These are phyloP conservation scores for Trametes villosa DNA, from an alignment of 768 basidiomycete species.

Conservation along the genomic window DNA sequence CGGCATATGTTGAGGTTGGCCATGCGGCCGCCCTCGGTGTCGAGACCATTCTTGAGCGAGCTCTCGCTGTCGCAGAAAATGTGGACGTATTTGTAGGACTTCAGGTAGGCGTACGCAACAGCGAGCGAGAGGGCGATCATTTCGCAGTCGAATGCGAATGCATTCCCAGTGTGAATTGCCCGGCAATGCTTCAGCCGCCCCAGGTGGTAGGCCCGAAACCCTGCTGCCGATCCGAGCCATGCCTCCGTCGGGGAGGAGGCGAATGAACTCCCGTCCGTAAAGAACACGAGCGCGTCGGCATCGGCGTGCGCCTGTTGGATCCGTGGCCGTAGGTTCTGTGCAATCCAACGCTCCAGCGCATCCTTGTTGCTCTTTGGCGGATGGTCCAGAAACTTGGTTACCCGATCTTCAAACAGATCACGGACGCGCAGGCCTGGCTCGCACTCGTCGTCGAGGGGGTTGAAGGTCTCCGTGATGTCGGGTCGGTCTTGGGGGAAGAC, in stretches of 20 bases:
- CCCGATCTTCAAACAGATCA: background rate
- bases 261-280: background rate
- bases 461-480: background rate
- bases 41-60: background rate
- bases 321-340: background rate
- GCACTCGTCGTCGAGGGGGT: background rate
- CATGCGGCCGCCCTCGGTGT: background rate
- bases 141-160: background rate
- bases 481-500: background rate
- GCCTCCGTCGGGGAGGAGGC: too few species aligned
- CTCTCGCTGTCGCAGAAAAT: slow-evolving; percentile 1
- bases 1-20: background rate
- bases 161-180: background rate
- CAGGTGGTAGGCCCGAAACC: background rate
- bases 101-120: too few species aligned
- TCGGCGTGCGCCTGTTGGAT: background rate
- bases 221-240: background rate
- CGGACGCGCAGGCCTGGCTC: background rate
- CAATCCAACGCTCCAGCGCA: background rate
- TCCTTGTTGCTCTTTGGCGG: background rate
- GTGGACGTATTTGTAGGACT: background rate
- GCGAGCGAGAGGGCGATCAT: background rate
- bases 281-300: background rate
- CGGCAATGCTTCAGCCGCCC: background rate
- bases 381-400: background rate